Base-by-base conservation (phyloP, 2,329 filamentous ascomycete species). In the Bretziella fagacearum region DNA sequence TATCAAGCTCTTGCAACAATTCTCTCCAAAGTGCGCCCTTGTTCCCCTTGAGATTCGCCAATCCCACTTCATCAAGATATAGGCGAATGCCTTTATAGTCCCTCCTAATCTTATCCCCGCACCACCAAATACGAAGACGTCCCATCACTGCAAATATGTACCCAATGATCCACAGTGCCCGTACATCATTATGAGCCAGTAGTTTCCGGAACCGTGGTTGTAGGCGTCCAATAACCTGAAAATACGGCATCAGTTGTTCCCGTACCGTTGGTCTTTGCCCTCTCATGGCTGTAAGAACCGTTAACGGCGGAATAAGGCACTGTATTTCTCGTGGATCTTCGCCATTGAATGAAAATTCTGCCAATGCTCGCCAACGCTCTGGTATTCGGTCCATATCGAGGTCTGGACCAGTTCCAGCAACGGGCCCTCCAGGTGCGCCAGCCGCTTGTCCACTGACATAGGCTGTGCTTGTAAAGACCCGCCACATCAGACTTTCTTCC, bases 101-200 rank as follows among this genome's bases (percentile, higher is more conserved):
- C 30, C 51, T 47, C 26, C 44, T 32, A 5, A 53, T 49, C 26
- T 55, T 51, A 25, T 43, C 23, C 25, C 32, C 37, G 43, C 36
- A 49, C 55, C 56, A 57, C 56, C 56, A 57, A 5, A 53, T 29
- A 10, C 54, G 48, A 15, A 55, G 52, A 3, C 55, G 52, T 13
- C 52, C 52, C 46, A 56, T 42, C 40, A 58, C 33, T 4, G 54
- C 56, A 17, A 57, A 52, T 51, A 55, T 55, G 17, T 53, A 56
- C 11, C 53, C 53, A 27, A 57, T 43, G 15, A 58, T 40, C 55
- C 56, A 56, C 39, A 56, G 51, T 5, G 54, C 55, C 6, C 52
- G 45, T 35, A 54, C 52, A 29, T 55, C 52, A 5, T 51, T 48
- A 5, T 45, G 23, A 33, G 54, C 51, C 8, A 57, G 18, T 30